Conservation (phyloP, 257 asterid species). For the Jasminum sambac region DNA sequence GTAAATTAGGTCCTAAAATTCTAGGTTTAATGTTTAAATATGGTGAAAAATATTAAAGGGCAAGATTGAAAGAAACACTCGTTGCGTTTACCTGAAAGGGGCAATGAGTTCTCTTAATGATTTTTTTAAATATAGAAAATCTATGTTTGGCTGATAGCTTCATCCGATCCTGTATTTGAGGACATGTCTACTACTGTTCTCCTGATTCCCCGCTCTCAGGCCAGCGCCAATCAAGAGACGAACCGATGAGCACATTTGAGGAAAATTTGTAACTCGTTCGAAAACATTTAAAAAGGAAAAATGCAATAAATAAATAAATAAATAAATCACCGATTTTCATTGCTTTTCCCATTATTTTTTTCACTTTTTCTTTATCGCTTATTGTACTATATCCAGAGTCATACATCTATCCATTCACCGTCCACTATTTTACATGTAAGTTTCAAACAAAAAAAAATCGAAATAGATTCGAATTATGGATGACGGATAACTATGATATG, state of each 20-base stretch:
- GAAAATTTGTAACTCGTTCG: neutral
- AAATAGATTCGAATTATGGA: no score
- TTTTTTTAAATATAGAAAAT: conserved; percentile 29
- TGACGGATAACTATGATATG: no score
- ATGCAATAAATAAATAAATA: no score
- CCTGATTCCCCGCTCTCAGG: conserved; percentile 33
- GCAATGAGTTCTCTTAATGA: conserved; percentile 10
- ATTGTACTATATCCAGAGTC: no score
- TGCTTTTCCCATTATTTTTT: no score
- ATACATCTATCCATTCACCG: no score
- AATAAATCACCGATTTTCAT: no score
- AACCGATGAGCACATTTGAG: conserved; percentile 9
- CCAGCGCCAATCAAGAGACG: conserved; percentile 23
- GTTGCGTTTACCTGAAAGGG: conserved; percentile 27
- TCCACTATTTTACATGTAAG: no score
- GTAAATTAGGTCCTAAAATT: conserved; percentile 1
- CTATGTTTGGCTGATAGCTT: conserved; percentile 38
- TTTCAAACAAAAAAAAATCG: no score
- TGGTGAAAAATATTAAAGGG: neutral
- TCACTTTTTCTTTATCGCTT: no score
- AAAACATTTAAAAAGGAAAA: no score
- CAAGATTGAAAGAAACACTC: neutral
- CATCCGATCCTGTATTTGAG: conserved; percentile 43
- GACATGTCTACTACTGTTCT: conserved; percentile 22
- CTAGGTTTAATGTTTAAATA: neutral